These are phyloP conservation scores for Wickerhamiella kurtzmanii DNA, from an alignment of 805 yeast genomes.

Conservation along the genomic window DNA sequence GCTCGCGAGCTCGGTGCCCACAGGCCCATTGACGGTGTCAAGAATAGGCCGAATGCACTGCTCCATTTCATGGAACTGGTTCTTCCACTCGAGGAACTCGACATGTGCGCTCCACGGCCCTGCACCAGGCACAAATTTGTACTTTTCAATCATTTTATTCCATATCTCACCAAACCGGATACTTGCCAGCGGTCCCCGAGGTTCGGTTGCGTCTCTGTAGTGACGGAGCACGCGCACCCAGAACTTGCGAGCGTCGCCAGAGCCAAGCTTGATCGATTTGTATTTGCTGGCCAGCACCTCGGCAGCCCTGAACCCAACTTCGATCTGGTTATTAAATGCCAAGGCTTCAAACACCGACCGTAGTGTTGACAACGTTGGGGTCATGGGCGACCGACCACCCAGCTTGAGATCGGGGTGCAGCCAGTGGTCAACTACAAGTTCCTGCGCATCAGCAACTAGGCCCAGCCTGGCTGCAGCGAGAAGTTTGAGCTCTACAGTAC, in stretches of 20 bases:
- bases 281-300: constrained; percentile 11
- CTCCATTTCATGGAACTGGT: constrained; percentile 14
- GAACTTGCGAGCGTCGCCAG: constrained; percentile 10
- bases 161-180: constrained; percentile 13
- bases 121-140: constrained; percentile 9
- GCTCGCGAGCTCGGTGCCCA: constrained; percentile 5
- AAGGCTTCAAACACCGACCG: constrained; percentile 19
- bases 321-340: constrained; percentile 17
- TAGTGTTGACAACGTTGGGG: constrained; percentile 17
- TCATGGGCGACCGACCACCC: constrained; percentile 8
- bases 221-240: constrained; percentile 21
- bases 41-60: constrained; percentile 9
- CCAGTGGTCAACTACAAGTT: constrained; percentile 22
- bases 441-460: constrained; percentile 14
- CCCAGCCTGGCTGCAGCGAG: constrained; percentile 23
- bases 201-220: constrained; percentile 10
- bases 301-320: constrained; percentile 17
- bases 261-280: constrained; percentile 10
- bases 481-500: constrained; percentile 24
- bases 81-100: constrained; percentile 13
- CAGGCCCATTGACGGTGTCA: constrained; percentile 3
- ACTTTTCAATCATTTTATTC: constrained; percentile 5
- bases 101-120: constrained; percentile 15
- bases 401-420: constrained; percentile 2
- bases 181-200: constrained; percentile 9